Evolutionary conservation across 75 land plant genomes (phyloP).

Genomic region (Pinus taeda): DNA sequence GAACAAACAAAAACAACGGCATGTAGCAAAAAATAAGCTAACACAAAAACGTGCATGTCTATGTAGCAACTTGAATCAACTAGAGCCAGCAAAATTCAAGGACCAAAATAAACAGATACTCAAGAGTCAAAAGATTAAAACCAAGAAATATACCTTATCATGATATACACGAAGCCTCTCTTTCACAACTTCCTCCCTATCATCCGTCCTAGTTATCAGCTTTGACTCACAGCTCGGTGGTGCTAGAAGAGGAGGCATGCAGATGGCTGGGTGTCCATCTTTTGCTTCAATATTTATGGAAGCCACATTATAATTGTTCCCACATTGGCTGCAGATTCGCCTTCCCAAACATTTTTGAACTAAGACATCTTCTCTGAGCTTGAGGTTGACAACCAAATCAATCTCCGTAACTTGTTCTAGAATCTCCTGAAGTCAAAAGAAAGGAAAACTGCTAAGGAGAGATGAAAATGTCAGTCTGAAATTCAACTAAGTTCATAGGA

Average conservation of each 20-base stretch:
- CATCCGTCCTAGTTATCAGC: conserved; percentile 80
- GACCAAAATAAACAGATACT: neutral
- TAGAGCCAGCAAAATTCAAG: neutral
- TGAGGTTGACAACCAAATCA: conserved; percentile 88
- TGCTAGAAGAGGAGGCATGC: conserved; percentile 90
- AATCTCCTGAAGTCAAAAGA: conserved; percentile 57
- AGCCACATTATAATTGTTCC: conserved; percentile 85
- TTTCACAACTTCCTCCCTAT: conserved; percentile 87
- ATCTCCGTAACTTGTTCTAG: conserved; percentile 79
- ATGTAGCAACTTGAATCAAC: neutral
- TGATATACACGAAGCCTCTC: conserved; percentile 70
- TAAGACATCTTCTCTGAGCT: conserved; percentile 83
- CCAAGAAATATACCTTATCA: conserved; percentile 54
- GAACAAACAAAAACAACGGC: neutral
- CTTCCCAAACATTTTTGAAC: conserved; percentile 91
- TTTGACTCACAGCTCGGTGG: conserved; percentile 78
- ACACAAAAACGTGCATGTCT: too few relatives aligned
- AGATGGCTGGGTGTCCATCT: conserved; percentile 59
- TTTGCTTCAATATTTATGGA: conserved; percentile 63
- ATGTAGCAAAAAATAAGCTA: neutral
- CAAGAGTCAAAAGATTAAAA: neutral
- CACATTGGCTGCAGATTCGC: conserved; percentile 89
- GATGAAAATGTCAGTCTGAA: neutral
- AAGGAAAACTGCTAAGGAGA: neutral
- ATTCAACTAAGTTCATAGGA: neutral